A percentile compares a stretch with the other conserved stretches of the same genome.
These are phyloP conservation scores for Cercospora sp. DNA, from an alignment of 2,329 filamentous ascomycete genomes.

Conservation along the genomic window DNA sequence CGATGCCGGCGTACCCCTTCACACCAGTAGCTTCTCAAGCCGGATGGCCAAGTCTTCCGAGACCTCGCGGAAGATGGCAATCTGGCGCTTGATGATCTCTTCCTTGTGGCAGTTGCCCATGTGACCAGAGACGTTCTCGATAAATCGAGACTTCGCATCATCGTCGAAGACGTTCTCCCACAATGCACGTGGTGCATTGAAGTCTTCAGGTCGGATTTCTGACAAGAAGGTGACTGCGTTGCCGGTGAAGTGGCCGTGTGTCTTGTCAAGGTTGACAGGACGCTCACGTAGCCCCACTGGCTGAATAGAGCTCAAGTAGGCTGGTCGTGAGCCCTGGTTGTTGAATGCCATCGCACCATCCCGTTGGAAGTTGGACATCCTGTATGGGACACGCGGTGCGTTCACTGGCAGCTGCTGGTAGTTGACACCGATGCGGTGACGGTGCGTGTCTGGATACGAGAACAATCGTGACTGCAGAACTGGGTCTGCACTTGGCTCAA, in stretches of 20 bases:
- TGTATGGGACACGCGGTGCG: slow-evolving; percentile 57
- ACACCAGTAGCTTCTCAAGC: slow-evolving; percentile 64
- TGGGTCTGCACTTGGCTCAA: slow-evolving; percentile 69
- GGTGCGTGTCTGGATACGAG: slow-evolving; percentile 68
- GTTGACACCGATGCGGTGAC: slow-evolving; percentile 59
- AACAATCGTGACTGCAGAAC: slow-evolving; percentile 70
- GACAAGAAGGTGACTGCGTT: slow-evolving; percentile 54
- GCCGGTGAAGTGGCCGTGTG: slow-evolving; percentile 53
- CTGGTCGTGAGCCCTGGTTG: slow-evolving; percentile 63
- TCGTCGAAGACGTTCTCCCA: slow-evolving; percentile 66
- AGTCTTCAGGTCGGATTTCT: slow-evolving; percentile 56
- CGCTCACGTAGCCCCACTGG: slow-evolving; percentile 53
- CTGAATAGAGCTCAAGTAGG: slow-evolving; percentile 57
- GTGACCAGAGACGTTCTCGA: slow-evolving; percentile 62
- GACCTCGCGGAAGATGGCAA: slow-evolving; percentile 65
- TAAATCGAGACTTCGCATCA: slow-evolving; percentile 58
- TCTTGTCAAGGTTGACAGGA: slow-evolving; percentile 51
- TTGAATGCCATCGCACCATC: slow-evolving; percentile 70
- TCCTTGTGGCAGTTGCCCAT: slow-evolving; percentile 60
- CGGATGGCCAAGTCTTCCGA: slow-evolving; percentile 58
- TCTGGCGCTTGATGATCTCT: slow-evolving; percentile 65
- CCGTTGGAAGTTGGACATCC: slow-evolving; percentile 66
- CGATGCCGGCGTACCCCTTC: slow-evolving; percentile 61
- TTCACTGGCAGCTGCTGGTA: slow-evolving; percentile 61
- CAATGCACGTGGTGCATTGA: slow-evolving; percentile 57